Evolutionary conservation across 139 green algal species (phyloP), one percentile per base, ranked within the genome.

Genomic region (Mesotaenium endlicherianum): DNA sequence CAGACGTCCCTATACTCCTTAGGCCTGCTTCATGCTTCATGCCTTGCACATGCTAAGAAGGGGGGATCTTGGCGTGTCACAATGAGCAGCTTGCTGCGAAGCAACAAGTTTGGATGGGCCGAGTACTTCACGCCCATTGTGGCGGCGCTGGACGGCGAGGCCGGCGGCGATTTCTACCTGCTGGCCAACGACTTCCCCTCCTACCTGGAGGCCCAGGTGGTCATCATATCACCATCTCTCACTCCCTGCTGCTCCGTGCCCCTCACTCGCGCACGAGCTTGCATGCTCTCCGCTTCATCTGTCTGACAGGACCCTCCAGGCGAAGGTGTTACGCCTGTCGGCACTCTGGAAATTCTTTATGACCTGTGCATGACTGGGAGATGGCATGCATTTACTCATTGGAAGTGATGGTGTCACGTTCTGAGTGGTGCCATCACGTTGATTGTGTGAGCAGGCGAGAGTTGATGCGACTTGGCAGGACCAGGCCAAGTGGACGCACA

Each of bases 121-220:
- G 96, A 98, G 88, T 98, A 96, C 91, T 98, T 99, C 75, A 77
- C 77, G 41, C 95, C 94, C 4, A 84, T 99, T 17, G 81, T 97
- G 53, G 93, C 97, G 85, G 86, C 89, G 72, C 93, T 98, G 86
- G 68, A 93, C 58, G 39, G 79, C 0, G 45, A 38, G 39, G 39
- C 42, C 26, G 77, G 86, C 1, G 85, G 85, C 0, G 96, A 99
- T 90, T 97, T 93, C 85, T 99, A 98, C 92, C 93, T 99, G 74
- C 83, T 99, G 59, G 96, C 94, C 59, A 97, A 97, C 82, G 96
- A 99, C 92, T 99, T 98, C 82, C 81, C 89, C 5, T 78, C 89
- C 38, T 99, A 99, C 91, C 78, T 98, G 0, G 86, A 94, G 0
- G 91, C 92, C 17, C 95, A 98, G 93, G 90, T 82, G n/a, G 3